Conservation (phyloP, 2,329 filamentous ascomycete species). For the Chaetomium sp. region DNA sequence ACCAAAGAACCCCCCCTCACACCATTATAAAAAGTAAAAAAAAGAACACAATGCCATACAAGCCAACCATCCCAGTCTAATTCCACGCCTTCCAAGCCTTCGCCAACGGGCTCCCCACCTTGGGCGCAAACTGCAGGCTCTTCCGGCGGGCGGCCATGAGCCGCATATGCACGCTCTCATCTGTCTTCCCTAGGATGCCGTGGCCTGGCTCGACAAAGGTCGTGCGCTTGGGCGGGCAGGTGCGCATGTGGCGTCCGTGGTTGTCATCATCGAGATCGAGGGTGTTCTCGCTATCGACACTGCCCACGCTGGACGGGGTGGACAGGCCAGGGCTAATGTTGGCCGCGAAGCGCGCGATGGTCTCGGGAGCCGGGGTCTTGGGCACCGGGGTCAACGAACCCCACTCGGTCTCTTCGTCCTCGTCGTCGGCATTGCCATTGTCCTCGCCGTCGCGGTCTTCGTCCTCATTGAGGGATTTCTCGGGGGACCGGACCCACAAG, state of each 20-base stretch:
- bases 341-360: constrained; percentile 55
- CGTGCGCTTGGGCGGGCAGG: constrained; percentile 56
- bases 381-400: constrained; percentile 57
- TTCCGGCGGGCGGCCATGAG: constrained; percentile 73
- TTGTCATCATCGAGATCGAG: constrained; percentile 36
- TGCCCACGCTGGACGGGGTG: constrained; percentile 15
- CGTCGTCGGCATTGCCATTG: constrained; percentile 42
- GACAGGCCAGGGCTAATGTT: constrained; percentile 45
- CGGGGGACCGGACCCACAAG: constrained; percentile 58
- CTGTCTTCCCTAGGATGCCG: constrained; percentile 54
- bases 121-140: constrained; percentile 76
- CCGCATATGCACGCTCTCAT: constrained; percentile 60
- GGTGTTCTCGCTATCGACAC: constrained; percentile 10
- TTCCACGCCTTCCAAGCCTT: constrained; percentile 51
- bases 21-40: constrained; percentile 2
- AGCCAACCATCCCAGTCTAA: constrained; percentile 3
- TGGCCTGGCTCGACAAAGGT: constrained; percentile 44
- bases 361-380: constrained; percentile 60
- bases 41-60: neutral
- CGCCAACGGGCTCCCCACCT: constrained; percentile 71
- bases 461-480: constrained; percentile 43
- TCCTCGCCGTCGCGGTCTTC: constrained; percentile 36
- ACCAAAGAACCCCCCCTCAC: neutral
- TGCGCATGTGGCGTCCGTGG: constrained; percentile 47
- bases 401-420: constrained; percentile 45